Percentiles rank a stretch among this genome's conserved stretches.
These are phyloP conservation scores for Galerina marginata DNA, from an alignment of 768 basidiomycete genomes.

Conservation along the genomic window DNA sequence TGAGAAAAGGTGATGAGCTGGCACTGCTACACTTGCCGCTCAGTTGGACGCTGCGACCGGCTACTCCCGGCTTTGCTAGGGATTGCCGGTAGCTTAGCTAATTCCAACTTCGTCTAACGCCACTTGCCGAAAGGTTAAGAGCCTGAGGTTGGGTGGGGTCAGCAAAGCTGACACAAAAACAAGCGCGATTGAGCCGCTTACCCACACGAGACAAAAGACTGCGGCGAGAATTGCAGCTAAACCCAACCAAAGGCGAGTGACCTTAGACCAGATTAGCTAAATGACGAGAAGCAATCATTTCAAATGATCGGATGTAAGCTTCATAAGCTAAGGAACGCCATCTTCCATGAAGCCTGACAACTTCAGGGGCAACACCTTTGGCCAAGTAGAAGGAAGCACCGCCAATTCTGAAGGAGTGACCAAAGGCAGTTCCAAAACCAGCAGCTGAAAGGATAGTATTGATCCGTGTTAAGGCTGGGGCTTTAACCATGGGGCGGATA, in stretches of 20 bases:
- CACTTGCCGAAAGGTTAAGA: background rate
- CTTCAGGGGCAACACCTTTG: slow-evolving; percentile 36
- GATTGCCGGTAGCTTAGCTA: too few relatives aligned
- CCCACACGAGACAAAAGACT: background rate
- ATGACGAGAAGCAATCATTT: slow-evolving; percentile 34
- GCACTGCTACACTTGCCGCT: too few relatives aligned
- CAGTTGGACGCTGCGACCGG: too few relatives aligned
- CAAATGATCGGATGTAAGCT: slow-evolving; percentile 42
- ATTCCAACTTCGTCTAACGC: background rate
- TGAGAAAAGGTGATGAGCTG: too few relatives aligned
- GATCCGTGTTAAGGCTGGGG: too few relatives aligned
- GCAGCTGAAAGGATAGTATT: too few relatives aligned
- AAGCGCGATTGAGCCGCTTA: slow-evolving; percentile 1
- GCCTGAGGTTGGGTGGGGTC: background rate
- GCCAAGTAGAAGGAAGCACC: slow-evolving; percentile 42
- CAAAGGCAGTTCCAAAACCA: too few relatives aligned
- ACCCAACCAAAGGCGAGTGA: background rate
- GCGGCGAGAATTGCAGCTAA: background rate
- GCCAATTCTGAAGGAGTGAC: slow-evolving; percentile 50
- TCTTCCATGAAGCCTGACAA: slow-evolving; percentile 36
- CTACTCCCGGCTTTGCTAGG: too few relatives aligned
- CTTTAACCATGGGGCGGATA: too few relatives aligned
- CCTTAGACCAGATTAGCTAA: slow-evolving; percentile 1
- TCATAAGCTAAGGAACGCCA: slow-evolving; percentile 48
- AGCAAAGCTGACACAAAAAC: too few relatives aligned